Evolutionary conservation across 2,329 filamentous ascomycete species (phyloP), one percentile per base, ranked within the genome.

Genomic region (Alternaria panax): DNA sequence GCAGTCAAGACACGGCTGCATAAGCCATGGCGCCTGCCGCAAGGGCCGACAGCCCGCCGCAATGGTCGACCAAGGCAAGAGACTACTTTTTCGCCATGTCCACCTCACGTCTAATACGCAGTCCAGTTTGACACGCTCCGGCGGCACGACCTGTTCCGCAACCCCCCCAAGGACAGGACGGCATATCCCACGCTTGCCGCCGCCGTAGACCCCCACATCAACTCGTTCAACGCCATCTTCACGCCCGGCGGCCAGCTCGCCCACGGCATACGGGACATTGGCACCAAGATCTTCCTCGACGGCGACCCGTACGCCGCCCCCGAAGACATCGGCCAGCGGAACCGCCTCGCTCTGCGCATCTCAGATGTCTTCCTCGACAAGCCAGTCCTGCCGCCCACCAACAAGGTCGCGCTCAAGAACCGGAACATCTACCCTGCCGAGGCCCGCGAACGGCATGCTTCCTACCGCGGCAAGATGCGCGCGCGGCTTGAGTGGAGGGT

Each of bases 191-290:
- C 91, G 22, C 87, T 99, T 47, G 90, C 93, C 71, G 86, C 87
- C 62, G 92, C 94, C n/a, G 89, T 98, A 60, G 86, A 91, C 66
- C 95, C 95, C 50, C 95, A 99, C 79, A 90, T 98, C 70, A 90
- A 97, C 73, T 95, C 95, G 7, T 99, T 97, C 87, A 97, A 99
- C 82, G 89, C 89, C 52, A 85, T 98, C 47, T 96, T 97, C 75
- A 87, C 88, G 30, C 83, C 85, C 58, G 85, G 90, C 78, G 92
- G 91, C 53, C 82, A 90, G 52, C 78, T 99, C 54, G 87, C 90
- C 50, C 88, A 92, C 65, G 93, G 86, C 12, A 78, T 98, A 61
- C 87, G 87, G 73, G 95, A 99, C 75, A 98, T 99, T 80, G 95
- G 94, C 72, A 90, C 87, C 64, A 96, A 94, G 80, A 87, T 87